These are phyloP conservation scores for Pseudogymnoascus sp. DNA, from an alignment of 2,329 filamentous ascomycete genomes.

Conservation along the genomic window DNA sequence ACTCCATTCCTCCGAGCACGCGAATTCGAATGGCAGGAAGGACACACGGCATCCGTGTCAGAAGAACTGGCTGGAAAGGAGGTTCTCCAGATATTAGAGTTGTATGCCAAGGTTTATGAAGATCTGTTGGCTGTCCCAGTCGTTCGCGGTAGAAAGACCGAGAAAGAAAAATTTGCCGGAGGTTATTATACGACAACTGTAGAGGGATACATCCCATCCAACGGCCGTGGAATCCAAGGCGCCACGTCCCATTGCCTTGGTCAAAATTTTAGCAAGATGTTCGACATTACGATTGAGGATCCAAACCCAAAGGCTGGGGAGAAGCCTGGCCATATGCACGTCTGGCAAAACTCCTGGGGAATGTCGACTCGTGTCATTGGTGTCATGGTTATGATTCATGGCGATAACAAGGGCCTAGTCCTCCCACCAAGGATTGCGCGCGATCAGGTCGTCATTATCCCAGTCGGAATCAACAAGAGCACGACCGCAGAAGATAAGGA, in stretches of 20 bases:
- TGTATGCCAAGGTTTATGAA: conserved; percentile 88
- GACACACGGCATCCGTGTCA: conserved; percentile 70
- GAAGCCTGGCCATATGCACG: conserved; percentile 70
- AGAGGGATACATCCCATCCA: conserved; percentile 92
- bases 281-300: conserved; percentile 94
- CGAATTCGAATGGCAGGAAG: conserved; percentile 98
- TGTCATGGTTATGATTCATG: conserved; percentile 98
- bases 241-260: conserved; percentile 85
- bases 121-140: conserved; percentile 90
- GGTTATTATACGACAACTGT: conserved; percentile 95
- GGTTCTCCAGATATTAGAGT: conserved; percentile 85
- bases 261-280: conserved; percentile 99
- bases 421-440: conserved; percentile 86
- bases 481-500: conserved; percentile 70
- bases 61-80: conserved; percentile 74
- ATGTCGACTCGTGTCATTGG: conserved; percentile 94
- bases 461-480: conserved; percentile 87
- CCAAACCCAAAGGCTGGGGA: conserved; percentile 62
- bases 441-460: conserved; percentile 77
- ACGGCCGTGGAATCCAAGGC: conserved; percentile 92
- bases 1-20: conserved; percentile 82
- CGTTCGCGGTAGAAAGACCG: conserved; percentile 86
- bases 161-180: conserved; percentile 96
- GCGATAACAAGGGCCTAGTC: conserved; percentile 90
- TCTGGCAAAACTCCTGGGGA: conserved; percentile 99